Base-by-base conservation (phyloP, 164 flowering plant genomes). In the Hamamelis virginiana region DNA sequence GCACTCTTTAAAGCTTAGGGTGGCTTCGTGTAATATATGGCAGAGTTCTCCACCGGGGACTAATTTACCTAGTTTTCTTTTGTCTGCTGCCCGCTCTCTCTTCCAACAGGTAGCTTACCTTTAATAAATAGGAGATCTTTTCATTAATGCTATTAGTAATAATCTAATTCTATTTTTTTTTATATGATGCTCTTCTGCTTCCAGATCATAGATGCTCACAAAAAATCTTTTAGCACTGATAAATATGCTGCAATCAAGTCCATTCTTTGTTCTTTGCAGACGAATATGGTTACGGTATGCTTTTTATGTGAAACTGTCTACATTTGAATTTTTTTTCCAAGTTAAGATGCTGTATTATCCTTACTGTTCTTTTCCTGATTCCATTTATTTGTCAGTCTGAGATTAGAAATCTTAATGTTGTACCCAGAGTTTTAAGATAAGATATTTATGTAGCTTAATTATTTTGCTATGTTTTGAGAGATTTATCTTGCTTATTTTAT, bases 121-220 rank as follows among this genome's bases (percentile, higher is more conserved):
- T 52, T 65, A 6, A 9, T 12, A 15, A 45, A 41, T 52, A 41
- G 4, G 18, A 38, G 11, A 50, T 72, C 15, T 23, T 46, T 11
- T 22, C 15, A 33, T 16, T 25, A 28, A 14, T 60, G 43, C 15
- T 12, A 60, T 11, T 47, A 25, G 27, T 46, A 4, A 8, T 52
- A 21, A 22, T 21, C 8, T 56, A 1, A 38, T 41, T 63, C 33
- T 51, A 8, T 50, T 22, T 26, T 41, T 5, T 5, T 64, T 22
- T 50, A 12, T 67, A 25, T 47, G 67, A 13, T 58, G 13, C 8
- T 78, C 8, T 47, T 59, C 53, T 66, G 1, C 26, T 69, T 77
- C 48, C 87, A 92, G 97, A 85, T 96, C 33, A 80, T 96, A 69
- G 75, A 62, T 82, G 87, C 96, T 1, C 95, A 92, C 69, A 62